Conservation (phyloP, 306 rosid genomes). For the Betula pendula region DNA sequence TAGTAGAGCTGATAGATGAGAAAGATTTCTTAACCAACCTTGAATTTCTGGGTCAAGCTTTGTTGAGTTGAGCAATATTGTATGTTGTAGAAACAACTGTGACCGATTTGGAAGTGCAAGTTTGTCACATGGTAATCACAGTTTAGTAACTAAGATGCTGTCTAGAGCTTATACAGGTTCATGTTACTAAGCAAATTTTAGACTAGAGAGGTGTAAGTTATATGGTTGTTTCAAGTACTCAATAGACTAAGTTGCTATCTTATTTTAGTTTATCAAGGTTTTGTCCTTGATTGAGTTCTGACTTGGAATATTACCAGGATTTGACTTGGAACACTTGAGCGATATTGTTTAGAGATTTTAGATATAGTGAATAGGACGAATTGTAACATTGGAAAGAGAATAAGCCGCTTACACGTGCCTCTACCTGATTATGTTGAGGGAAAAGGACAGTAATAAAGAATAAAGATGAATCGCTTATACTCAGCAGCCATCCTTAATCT, state of each 20-base stretch:
- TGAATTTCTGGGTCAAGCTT: neutral
- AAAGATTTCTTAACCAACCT: neutral
- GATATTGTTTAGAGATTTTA: neutral
- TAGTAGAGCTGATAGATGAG: neutral
- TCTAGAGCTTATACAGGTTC: neutral
- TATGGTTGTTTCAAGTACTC: neutral
- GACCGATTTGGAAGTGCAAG: neutral
- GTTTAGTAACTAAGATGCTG: neutral
- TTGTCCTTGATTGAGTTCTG: neutral
- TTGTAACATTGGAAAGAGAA: neutral
- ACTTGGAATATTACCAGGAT: conserved; percentile 4
- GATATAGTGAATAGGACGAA: neutral
- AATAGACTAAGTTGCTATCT: neutral
- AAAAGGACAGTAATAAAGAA: neutral
- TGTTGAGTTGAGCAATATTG: neutral
- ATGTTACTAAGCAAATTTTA: neutral
- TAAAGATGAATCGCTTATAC: neutral
- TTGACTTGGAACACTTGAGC: neutral
- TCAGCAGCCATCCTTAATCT: neutral
- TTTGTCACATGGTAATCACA: neutral
- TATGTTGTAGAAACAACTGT: neutral
- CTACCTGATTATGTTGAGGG: neutral
- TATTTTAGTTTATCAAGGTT: neutral
- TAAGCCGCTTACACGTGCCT: neutral
- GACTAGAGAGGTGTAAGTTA: neutral